phyloP scores from a whole-genome alignment of 352 stramenopile species.

The Stramenopiles sp. region DNA sequence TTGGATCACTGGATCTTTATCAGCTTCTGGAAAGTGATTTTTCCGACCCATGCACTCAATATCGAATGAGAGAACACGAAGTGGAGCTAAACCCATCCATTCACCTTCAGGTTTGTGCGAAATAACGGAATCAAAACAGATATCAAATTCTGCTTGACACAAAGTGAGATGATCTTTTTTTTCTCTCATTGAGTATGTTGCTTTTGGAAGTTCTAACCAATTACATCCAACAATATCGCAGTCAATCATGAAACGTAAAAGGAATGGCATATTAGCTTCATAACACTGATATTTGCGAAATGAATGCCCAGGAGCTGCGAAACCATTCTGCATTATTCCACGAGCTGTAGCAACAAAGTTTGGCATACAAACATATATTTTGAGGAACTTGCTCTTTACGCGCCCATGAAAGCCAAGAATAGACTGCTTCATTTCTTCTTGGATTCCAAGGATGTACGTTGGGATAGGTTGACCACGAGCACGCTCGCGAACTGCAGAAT shows the following conservation, averaged over 20 bases:
- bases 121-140: slow-evolving; percentile 81
- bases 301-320: neutral
- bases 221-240: slow-evolving; percentile 72
- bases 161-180: slow-evolving; percentile 28
- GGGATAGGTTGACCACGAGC: slow-evolving; percentile 2
- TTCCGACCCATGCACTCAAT: slow-evolving; percentile 98
- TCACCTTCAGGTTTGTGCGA: slow-evolving; percentile 54
- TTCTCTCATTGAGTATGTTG: slow-evolving; percentile 42
- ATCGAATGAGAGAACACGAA: slow-evolving; percentile 90
- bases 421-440: slow-evolving; percentile 19
- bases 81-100: slow-evolving; percentile 78
- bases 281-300: slow-evolving; percentile 62
- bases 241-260: slow-evolving; percentile 98
- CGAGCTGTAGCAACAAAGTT: slow-evolving; percentile 63
- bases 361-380: slow-evolving; percentile 65
- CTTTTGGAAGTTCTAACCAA: slow-evolving; percentile 67
- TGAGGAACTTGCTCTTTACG: slow-evolving; percentile 11
- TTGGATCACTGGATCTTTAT: slow-evolving; percentile 92
- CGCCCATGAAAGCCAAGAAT: neutral
- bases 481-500: slow-evolving; percentile 15
- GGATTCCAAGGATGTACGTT: slow-evolving; percentile 18
- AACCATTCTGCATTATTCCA: slow-evolving; percentile 32
- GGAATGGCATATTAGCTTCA: slow-evolving; percentile 94
- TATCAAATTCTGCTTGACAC: slow-evolving; percentile 78
- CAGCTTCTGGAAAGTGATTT: slow-evolving; percentile 49